Conservation (phyloP, 352 stramenopile species). For the Phytophthora nicotianae region DNA sequence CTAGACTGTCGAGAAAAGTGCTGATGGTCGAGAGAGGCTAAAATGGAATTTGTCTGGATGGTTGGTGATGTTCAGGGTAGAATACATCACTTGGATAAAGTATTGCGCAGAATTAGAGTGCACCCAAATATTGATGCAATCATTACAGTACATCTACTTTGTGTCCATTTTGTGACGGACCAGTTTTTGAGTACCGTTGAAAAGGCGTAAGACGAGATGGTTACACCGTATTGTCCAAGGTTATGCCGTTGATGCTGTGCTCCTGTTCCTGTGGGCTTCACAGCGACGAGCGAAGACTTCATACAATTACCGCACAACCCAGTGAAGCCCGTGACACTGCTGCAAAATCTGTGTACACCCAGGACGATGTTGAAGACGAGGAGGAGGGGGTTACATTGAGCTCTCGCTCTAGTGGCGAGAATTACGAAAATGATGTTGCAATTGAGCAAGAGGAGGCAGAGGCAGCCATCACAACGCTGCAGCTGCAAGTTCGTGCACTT, state of each 20-base stretch:
- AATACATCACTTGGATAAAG: constrained; percentile 1
- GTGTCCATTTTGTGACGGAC: background rate
- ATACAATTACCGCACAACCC: background rate
- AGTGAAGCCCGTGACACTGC: background rate
- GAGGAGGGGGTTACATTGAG: constrained; percentile 1
- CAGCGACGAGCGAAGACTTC: background rate
- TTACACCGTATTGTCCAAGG: constrained; percentile 15
- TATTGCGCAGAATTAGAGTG: constrained; percentile 1
- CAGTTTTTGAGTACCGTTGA: constrained; percentile 9
- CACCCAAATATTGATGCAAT: background rate
- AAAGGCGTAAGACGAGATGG: constrained; percentile 29
- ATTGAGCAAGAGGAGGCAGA: constrained; percentile 21
- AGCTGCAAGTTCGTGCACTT: constrained; percentile 56
- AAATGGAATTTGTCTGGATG: constrained; percentile 11
- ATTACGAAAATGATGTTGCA: constrained; percentile 1
- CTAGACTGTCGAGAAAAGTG: background rate
- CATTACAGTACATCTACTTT: too few species aligned
- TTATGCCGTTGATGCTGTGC: constrained; percentile 15
- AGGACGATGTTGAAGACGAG: constrained; percentile 10
- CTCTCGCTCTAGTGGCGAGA: constrained; percentile 4
- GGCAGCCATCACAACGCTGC: constrained; percentile 27
- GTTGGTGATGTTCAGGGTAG: constrained; percentile 12
- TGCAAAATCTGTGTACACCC: background rate
- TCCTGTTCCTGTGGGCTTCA: constrained; percentile 18
- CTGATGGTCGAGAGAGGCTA: background rate